Conservation (phyloP, 306 rosid genomes). For the Nissolia schottii region DNA sequence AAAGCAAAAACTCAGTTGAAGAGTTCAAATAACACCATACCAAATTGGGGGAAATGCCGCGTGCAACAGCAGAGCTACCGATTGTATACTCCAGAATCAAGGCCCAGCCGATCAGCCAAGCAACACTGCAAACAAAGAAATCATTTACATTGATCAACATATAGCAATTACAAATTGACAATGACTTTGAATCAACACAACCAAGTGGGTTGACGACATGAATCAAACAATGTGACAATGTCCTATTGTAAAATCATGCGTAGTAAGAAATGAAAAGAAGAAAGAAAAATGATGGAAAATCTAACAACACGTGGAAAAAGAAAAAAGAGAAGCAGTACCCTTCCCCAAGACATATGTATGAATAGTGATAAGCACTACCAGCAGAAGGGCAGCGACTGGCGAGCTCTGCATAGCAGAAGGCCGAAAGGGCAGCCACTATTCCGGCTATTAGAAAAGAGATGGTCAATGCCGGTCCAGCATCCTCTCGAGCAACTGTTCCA, state of each 20-base stretch:
- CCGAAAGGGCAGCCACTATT: constrained; percentile 89
- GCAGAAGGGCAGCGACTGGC: constrained; percentile 96
- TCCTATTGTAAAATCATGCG: no score
- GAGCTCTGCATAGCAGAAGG: constrained; percentile 95
- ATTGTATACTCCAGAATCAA: constrained; percentile 84
- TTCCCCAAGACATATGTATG: constrained; percentile 93
- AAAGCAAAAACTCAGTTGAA: not conserved
- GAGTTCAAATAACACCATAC: constrained; percentile 30
- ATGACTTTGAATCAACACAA: not conserved
- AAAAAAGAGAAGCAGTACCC: constrained; percentile 47
- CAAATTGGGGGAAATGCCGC: constrained; percentile 92
- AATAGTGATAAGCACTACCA: constrained; percentile 97
- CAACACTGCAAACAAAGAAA: constrained; percentile 53
- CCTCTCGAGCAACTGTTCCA: constrained; percentile 95
- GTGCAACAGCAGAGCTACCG: constrained; percentile 87
- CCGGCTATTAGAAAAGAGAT: constrained; percentile 85
- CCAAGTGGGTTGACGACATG: no score
- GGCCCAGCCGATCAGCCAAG: constrained; percentile 97
- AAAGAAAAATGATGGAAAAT: not conserved
- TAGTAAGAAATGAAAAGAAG: not conserved
- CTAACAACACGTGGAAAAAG: not conserved
- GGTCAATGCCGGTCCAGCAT: constrained; percentile 82
- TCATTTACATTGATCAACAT: not conserved
- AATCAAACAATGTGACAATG: no score
- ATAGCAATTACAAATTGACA: not conserved